Base-by-base conservation (phyloP, 768 basidiomycete species). In the Collybiopsis luxurians region DNA sequence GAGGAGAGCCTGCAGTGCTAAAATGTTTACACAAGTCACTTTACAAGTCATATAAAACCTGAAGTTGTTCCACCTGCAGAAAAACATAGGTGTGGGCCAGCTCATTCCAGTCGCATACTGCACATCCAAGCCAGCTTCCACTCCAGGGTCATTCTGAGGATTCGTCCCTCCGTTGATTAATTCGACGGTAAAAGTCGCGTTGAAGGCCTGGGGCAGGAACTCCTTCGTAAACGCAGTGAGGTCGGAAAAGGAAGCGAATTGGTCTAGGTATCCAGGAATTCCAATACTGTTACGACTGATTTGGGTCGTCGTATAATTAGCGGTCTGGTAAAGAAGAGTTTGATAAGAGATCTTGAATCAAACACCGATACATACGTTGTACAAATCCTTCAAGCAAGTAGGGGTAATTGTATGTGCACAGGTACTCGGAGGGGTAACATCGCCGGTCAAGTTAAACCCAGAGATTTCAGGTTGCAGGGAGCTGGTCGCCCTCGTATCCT, bases 111-210 rank as follows among this genome's bases (percentile, higher is more conserved):
- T 73, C 11, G 78, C 76, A 57, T 87, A 90, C 68, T 90, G 80
- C 21, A 90, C 80, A 65, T 91, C 89, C 3, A 91, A 79, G 63
- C 86, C 77, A 26, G 87, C 85, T 74, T 87, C 84, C 0, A 78
- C 71, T 59, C 85, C 84, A 26, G 86, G 84, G 4, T 75, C 64
- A 11, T 56, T 71, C 64, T 87, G 85, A 62, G 79, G 63, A n/a
- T n/a, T n/a, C n/a, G n/a, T n/a, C n/a, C 85, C 89, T 19, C 77
- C 83, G 50, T 87, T 84, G 42, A 79, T 67, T 39, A 71, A 63
- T 23, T 79, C 66, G 17, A 71, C 67, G 2, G 72, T 79, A 58
- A 83, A 81, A 38, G 60, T 72, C 12, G 75, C 75, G 51, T 77
- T 74, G 60, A 67, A 62, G 19, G 71, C 74, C 60, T 83, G 82